phyloP scores from a whole-genome alignment of 169 alveolate genomes.

The Plasmodium relictum region DNA sequence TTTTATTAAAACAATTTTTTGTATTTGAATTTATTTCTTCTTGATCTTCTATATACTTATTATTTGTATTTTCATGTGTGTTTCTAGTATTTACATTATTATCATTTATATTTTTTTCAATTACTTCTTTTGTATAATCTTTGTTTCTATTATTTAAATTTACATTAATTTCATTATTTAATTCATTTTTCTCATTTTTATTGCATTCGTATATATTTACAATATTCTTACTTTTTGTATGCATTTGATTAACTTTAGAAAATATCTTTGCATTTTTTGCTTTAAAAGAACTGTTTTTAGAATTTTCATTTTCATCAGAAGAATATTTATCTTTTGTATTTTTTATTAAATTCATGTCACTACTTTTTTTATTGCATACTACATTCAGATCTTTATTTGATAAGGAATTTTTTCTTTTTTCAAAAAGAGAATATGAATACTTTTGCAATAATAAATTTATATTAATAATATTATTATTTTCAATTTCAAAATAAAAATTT shows the following conservation, averaged over 20 bases:
- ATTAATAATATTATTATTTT: not conserved
- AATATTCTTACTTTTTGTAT: not conserved
- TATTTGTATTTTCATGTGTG: not conserved
- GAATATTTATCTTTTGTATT: not conserved
- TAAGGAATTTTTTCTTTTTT: not conserved
- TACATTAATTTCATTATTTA: not conserved
- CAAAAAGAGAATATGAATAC: conserved; percentile 2
- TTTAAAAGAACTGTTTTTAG: not conserved
- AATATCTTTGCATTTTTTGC: not conserved
- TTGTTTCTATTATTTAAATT: not conserved
- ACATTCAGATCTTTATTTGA: not conserved
- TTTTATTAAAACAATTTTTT: not conserved
- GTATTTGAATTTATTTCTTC: not conserved
- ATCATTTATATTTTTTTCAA: not conserved
- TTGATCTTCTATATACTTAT: not conserved
- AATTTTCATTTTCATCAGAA: conserved; percentile 15
- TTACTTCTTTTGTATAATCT: not conserved
- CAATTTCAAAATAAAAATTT: conserved; percentile 56
- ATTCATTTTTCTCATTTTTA: not conserved
- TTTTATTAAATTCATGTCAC: not conserved
- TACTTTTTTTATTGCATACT: not conserved
- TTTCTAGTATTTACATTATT: not conserved
- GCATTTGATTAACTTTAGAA: not conserved
- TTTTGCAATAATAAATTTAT: conserved; percentile 17
- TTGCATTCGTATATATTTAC: conserved; percentile 52